These are phyloP conservation scores for Mycogone perniciosa DNA, from an alignment of 2,329 filamentous ascomycete genomes.

Conservation along the genomic window DNA sequence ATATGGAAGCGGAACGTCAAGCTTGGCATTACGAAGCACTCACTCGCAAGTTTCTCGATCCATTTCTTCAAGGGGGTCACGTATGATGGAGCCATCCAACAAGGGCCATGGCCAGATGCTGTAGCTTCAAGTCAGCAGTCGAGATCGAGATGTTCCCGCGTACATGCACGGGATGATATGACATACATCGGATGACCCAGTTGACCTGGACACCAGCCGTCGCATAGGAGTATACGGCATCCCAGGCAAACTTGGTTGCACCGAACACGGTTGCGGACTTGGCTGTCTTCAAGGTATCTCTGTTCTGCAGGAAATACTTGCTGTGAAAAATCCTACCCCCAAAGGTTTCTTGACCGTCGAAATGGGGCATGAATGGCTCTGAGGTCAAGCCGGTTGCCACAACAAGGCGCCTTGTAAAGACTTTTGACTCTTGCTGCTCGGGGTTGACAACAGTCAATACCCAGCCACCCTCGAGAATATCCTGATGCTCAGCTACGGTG, in stretches of 20 bases:
- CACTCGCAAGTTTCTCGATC: conserved; percentile 60
- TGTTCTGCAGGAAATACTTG: conserved; percentile 38
- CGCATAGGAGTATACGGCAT: conserved; percentile 57
- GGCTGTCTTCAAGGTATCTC: conserved; percentile 34
- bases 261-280: conserved; percentile 51
- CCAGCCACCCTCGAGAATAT: conserved; percentile 35
- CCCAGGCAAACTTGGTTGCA: conserved; percentile 58
- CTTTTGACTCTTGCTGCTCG: conserved; percentile 18
- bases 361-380: conserved; percentile 37
- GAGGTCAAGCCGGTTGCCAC: conserved; percentile 52
- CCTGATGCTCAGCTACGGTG: conserved; percentile 37
- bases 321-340: conserved; percentile 43
- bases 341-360: conserved; percentile 42
- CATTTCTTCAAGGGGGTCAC: conserved; percentile 62
- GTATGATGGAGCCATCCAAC: conserved; percentile 52
- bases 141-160: not conserved
- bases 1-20: not conserved
- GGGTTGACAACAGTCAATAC: conserved; percentile 25
- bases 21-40: conserved; percentile 12
- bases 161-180: not conserved
- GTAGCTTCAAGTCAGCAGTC: conserved; percentile 2
- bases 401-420: conserved; percentile 42
- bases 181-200: conserved; percentile 51
- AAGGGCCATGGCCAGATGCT: conserved; percentile 50
- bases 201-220: conserved; percentile 49